Evolutionary conservation across 441 rosid genomes (phyloP).

Genomic region (Pelargonium citronellum): DNA sequence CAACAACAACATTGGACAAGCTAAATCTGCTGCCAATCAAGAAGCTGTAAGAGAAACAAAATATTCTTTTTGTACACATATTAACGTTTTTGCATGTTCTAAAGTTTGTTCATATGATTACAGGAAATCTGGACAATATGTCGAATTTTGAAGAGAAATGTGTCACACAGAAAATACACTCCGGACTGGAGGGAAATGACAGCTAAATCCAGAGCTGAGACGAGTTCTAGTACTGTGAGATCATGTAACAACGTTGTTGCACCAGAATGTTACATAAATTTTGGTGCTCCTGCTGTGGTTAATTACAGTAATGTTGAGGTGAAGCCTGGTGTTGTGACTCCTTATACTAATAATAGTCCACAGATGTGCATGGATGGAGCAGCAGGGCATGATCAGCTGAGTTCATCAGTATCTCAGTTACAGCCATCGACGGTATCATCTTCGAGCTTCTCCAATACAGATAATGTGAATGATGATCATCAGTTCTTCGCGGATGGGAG

Average conservation of each 20-base stretch:
- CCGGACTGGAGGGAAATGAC: constrained; percentile 53
- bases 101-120: background rate
- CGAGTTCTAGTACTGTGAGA: background rate
- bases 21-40: constrained; percentile 23
- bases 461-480: constrained; percentile 19
- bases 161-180: constrained; percentile 41
- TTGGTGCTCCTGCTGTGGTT: constrained; percentile 32
- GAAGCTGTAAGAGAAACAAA: constrained; percentile 49
- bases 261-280: constrained; percentile 45
- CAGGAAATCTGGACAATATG: constrained; percentile 93
- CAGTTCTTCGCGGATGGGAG: constrained; percentile 29
- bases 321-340: constrained; percentile 21
- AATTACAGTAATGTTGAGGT: constrained; percentile 20
- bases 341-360: constrained; percentile 1
- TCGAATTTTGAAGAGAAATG: constrained; percentile 60
- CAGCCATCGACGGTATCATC: constrained; percentile 35
- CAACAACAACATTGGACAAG: constrained; percentile 18
- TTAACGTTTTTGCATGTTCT: no score
- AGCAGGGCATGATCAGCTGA: constrained; percentile 19
- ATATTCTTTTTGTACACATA: no score
- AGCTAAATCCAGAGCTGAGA: constrained; percentile 17
- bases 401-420: constrained; percentile 18
- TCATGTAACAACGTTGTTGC: background rate
- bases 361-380: background rate
- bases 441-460: constrained; percentile 26